Evolutionary conservation across 1,284 basidiomycete genomes (phyloP).

Genomic region (Amylostereum areolatum): DNA sequence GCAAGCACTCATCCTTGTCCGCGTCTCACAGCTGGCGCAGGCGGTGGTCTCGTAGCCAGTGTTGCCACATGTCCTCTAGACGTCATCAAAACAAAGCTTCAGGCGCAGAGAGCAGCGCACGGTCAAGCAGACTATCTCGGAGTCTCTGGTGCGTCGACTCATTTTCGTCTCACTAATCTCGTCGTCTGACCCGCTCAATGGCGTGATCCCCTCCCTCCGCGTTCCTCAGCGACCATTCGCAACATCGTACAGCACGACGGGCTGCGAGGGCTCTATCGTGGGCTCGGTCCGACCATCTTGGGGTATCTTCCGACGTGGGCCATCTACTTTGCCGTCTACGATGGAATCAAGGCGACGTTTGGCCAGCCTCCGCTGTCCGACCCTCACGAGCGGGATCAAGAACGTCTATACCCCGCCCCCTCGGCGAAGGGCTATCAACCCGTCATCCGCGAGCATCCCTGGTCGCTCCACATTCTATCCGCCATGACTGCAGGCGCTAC

Average conservation of each 20-base stretch:
- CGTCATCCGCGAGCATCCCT: conserved; percentile 68
- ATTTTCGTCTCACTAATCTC: conserved; percentile 6
- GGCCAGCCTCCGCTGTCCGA: conserved; percentile 50
- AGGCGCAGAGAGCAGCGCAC: conserved; percentile 75
- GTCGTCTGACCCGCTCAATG: conserved; percentile 14
- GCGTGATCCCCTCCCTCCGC: conserved; percentile 4
- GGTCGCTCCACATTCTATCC: conserved; percentile 82
- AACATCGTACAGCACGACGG: conserved; percentile 73
- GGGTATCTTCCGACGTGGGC: conserved; percentile 97
- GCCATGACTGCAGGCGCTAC: conserved; percentile 90
- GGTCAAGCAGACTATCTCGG: conserved; percentile 72
- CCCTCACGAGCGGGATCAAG: conserved; percentile 17
- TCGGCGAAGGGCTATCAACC: conserved; percentile 80
- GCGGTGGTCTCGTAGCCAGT: conserved; percentile 86
- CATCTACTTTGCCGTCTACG: conserved; percentile 97
- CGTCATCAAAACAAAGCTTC: conserved; percentile 95
- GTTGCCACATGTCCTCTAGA: conserved; percentile 96
- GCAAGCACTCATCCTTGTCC: conserved; percentile 5
- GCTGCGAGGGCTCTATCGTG: conserved; percentile 84
- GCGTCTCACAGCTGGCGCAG: conserved; percentile 60
- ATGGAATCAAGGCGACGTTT: conserved; percentile 81
- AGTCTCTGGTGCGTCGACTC: conserved; percentile 53
- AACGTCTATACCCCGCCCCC: conserved; percentile 67
- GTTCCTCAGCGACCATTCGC: conserved; percentile 56
- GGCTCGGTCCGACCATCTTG: conserved; percentile 90